Conservation (phyloP, 2,329 filamentous ascomycete genomes). For the Aspergillus amoenus region DNA sequence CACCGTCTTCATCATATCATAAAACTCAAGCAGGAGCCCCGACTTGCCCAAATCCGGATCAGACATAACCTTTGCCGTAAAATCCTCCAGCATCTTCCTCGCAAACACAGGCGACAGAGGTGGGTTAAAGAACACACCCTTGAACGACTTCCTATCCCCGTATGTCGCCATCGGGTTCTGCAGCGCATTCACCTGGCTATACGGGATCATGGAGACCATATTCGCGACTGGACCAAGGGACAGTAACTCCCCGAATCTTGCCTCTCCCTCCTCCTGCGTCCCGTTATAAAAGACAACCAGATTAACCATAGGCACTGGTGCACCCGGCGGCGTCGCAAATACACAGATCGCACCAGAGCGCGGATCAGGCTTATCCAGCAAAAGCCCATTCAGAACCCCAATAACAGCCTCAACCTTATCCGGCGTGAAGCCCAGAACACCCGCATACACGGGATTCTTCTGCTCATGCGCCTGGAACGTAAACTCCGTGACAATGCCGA, state of each 20-base stretch:
- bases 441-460: constrained; percentile 36
- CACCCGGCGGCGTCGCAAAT: constrained; percentile 4
- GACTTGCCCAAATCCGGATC: constrained; percentile 31
- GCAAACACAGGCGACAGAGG: constrained; percentile 40
- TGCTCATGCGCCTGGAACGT: constrained; percentile 32
- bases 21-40: constrained; percentile 44
- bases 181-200: constrained; percentile 41
- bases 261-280: constrained; percentile 31
- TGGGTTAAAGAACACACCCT: constrained; percentile 47
- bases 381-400: not conserved
- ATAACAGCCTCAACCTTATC: constrained; percentile 20
- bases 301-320: constrained; percentile 10
- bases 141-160: constrained; percentile 44
- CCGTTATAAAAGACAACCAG: constrained; percentile 19
- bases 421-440: constrained; percentile 27
- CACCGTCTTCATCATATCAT: constrained; percentile 42
- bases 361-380: constrained; percentile 6
- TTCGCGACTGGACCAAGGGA: constrained; percentile 39
- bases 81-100: constrained; percentile 30
- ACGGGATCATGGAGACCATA: constrained; percentile 42
- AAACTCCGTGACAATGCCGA: constrained; percentile 47
- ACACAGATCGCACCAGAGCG: constrained; percentile 10
- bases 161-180: constrained; percentile 39
- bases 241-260: constrained; percentile 39
- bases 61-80: constrained; percentile 27